Evolutionary conservation across 257 asterid species (phyloP), one percentile per base, ranked within the genome.

Genomic region (Perilla frutescens): DNA sequence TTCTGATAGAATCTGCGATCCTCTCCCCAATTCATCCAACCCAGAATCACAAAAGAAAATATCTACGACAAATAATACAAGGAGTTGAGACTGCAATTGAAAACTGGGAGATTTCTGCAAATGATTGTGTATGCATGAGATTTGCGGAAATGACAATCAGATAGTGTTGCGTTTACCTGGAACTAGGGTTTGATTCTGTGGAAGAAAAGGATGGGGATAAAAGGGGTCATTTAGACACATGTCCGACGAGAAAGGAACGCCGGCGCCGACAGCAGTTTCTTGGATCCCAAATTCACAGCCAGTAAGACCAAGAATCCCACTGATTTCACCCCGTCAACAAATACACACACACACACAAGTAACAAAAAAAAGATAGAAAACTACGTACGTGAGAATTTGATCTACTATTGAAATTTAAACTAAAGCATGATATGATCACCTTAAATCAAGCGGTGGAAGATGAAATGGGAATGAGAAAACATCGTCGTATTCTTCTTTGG

Each of bases 371-470:
- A 6, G 48, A 1, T 0, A 47, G 49, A 47, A 10, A 47, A 47
- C 1, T 47, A 2, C 6, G 26, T 47, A 2, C 6, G 26, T 59
- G 40, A 53, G 59, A 53, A 53, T 32, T 15, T 7, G 10, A 4
- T 45, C 4, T 34, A 12, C 9, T 0, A 29, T 66, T 3, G 15
- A 40, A 4, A 9, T 5, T 3, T 8, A 31, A 8, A 13, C 12
- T 6, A 44, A 41, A 59, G 7, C 8, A 76, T 45, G 3, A 79
- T 2, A 79, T 1, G 0, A 20, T 72, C 31, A 87, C 93, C 96
- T 89, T 81, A 79, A 76, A 75, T 90, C 88, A 20, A 81, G 76
- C 5, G 84, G 79, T 5, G 84, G 81, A 0, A 82, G 80, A 70
- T 82, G 88, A 48, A 66, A 72, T 4, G 87, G 75, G 62, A 83